phyloP scores from a whole-genome alignment of 1,284 basidiomycete genomes.

The Boletus subluridellus region DNA sequence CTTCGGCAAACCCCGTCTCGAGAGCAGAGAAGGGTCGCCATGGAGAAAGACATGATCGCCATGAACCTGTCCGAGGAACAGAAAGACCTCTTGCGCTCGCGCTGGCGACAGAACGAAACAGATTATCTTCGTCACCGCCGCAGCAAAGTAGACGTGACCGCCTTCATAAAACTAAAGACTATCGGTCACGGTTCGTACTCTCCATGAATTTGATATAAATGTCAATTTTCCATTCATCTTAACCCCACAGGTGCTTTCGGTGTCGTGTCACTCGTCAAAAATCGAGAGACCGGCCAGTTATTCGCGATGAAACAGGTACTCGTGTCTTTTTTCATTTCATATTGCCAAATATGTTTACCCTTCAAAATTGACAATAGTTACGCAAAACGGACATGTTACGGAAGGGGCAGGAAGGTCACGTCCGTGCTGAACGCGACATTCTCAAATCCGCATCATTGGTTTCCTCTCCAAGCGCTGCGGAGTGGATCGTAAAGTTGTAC shows the following conservation, averaged over 20 bases:
- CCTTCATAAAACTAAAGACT: conserved; percentile 88
- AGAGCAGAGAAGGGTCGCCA: conserved; percentile 77
- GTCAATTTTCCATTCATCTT: conserved; percentile 27
- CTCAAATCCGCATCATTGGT: conserved; percentile 77
- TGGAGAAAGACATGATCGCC: conserved; percentile 83
- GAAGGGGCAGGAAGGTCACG: conserved; percentile 97
- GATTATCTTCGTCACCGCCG: conserved; percentile 83
- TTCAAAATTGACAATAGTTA: conserved; percentile 49
- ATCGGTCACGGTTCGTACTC: conserved; percentile 82
- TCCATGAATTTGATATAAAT: conserved; percentile 26
- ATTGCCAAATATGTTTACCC: conserved; percentile 29
- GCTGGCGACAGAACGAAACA: conserved; percentile 86
- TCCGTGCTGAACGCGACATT: conserved; percentile 86
- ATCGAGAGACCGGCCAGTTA: conserved; percentile 73
- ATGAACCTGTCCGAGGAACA: conserved; percentile 68
- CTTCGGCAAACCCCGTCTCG: conserved; percentile 80
- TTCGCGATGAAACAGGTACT: conserved; percentile 95
- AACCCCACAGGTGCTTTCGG: conserved; percentile 80
- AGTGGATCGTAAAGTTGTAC: conserved; percentile 92
- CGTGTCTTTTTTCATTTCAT: conserved; percentile 28
- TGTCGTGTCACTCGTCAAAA: conserved; percentile 89
- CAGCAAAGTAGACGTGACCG: conserved; percentile 76
- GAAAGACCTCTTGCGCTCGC: conserved; percentile 68
- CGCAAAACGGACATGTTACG: conserved; percentile 96
- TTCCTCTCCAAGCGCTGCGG: conserved; percentile 63